Evolutionary conservation across 345 rosid species (phyloP).

Genomic region (Aquilaria yunnanensis): DNA sequence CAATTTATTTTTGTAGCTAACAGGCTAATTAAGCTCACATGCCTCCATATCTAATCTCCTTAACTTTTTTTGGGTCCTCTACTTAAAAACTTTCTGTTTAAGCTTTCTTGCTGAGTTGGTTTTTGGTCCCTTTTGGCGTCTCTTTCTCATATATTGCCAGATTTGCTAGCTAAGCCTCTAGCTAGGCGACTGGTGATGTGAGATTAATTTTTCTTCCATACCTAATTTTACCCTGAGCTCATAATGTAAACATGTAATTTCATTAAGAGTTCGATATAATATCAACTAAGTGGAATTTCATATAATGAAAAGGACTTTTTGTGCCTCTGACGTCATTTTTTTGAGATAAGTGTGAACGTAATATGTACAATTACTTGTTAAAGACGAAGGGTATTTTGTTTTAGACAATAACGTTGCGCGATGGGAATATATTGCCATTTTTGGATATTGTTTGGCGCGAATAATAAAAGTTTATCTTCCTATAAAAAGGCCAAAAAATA

Average conservation of each 20-base stretch:
- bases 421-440: too few species aligned
- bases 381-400: too few species aligned
- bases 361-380: too few species aligned
- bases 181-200: background rate
- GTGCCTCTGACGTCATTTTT: background rate
- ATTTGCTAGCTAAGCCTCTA: background rate
- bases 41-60: background rate
- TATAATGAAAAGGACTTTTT: background rate
- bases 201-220: too few species aligned
- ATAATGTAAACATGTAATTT: background rate
- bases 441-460: too few species aligned
- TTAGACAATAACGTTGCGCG: too few species aligned
- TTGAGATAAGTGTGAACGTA: too few species aligned
- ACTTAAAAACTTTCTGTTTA: conserved; percentile 8
- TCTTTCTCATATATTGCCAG: background rate
- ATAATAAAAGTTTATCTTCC: too few species aligned
- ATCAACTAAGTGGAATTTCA: background rate
- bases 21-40: background rate
- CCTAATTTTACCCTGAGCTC: conserved; percentile 1
- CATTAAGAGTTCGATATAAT: background rate
- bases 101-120: conserved; percentile 7
- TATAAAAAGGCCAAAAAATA: too few species aligned
- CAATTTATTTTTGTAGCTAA: background rate
- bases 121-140: background rate
- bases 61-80: conserved; percentile 1